Evolutionary conservation across 108 stramenopile genomes (phyloP).

Genomic region (Chaetoceros muelleri): DNA sequence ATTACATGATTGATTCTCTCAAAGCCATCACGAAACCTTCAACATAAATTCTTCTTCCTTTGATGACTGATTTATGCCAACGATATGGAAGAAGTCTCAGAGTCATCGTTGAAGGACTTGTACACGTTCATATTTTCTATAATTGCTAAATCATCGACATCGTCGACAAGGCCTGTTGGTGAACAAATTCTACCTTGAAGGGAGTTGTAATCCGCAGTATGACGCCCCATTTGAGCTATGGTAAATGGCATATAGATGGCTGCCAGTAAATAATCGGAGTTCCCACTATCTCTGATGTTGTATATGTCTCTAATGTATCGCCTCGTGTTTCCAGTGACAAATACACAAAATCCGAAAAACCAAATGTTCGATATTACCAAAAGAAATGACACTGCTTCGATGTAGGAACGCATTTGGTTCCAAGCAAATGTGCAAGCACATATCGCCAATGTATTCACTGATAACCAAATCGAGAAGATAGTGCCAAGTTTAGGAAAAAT

Average conservation of each 20-base stretch:
- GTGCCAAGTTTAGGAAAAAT: constrained; percentile 41
- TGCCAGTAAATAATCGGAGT: constrained; percentile 27
- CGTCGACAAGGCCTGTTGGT: constrained; percentile 14
- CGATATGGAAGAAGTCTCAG: not conserved
- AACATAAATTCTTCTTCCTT: too few species aligned
- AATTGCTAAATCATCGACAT: not conserved
- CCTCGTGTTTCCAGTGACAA: constrained; percentile 43
- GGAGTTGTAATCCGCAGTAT: constrained; percentile 60
- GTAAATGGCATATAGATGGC: constrained; percentile 55
- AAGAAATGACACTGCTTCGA: constrained; percentile 27
- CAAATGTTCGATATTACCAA: constrained; percentile 32
- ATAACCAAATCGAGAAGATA: constrained; percentile 46
- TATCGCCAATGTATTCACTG: constrained; percentile 42
- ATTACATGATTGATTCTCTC: too few species aligned
- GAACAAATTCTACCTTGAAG: constrained; percentile 25
- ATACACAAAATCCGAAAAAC: constrained; percentile 34
- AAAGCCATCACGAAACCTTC: too few species aligned
- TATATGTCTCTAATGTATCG: constrained; percentile 45
- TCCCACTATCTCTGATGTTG: constrained; percentile 39
- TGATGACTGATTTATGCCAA: too few species aligned
- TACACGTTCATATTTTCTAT: not conserved
- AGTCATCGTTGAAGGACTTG: not conserved
- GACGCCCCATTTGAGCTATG: constrained; percentile 70
- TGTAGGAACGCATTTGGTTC: constrained; percentile 14
- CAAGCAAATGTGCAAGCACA: constrained; percentile 29